Conservation (phyloP, 352 stramenopile species). For the Phytophthora fragariae region DNA sequence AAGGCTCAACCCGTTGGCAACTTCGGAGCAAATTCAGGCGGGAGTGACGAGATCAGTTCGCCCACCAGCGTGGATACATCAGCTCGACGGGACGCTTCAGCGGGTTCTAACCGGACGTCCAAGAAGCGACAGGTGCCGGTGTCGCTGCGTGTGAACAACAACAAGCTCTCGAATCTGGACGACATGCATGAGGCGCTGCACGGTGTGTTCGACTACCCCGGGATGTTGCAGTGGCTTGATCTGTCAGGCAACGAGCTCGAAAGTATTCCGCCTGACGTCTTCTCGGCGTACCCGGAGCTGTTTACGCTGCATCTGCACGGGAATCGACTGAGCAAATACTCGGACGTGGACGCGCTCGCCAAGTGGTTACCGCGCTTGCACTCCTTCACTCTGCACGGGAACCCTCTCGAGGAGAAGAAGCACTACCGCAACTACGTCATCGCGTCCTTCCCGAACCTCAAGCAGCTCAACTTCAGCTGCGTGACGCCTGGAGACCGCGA, state of each 20-base stretch:
- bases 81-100: not conserved
- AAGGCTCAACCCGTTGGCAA: constrained; percentile 26
- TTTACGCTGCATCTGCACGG: constrained; percentile 81
- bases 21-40: constrained; percentile 1
- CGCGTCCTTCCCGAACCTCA: constrained; percentile 64
- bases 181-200: constrained; percentile 62
- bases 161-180: constrained; percentile 58
- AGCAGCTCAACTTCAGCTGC: constrained; percentile 80
- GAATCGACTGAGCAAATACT: constrained; percentile 69
- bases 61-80: constrained; percentile 5
- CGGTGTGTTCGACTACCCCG: constrained; percentile 58
- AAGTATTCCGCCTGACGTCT: constrained; percentile 44
- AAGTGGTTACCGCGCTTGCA: constrained; percentile 60
- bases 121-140: constrained; percentile 36
- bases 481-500: constrained; percentile 75
- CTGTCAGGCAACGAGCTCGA: constrained; percentile 61
- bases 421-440: constrained; percentile 89
- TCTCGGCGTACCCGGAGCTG: constrained; percentile 58
- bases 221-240: constrained; percentile 70
- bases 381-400: constrained; percentile 80
- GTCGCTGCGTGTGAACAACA: constrained; percentile 74
- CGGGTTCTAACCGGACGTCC: not conserved
- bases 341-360: constrained; percentile 66
- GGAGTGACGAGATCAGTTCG: constrained; percentile 9
- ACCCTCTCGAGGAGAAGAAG: constrained; percentile 88